Evolutionary conservation across 2,329 filamentous ascomycete species (phyloP), one percentile per base, ranked within the genome.

Genomic region (Chrysosporium keratinophilum): DNA sequence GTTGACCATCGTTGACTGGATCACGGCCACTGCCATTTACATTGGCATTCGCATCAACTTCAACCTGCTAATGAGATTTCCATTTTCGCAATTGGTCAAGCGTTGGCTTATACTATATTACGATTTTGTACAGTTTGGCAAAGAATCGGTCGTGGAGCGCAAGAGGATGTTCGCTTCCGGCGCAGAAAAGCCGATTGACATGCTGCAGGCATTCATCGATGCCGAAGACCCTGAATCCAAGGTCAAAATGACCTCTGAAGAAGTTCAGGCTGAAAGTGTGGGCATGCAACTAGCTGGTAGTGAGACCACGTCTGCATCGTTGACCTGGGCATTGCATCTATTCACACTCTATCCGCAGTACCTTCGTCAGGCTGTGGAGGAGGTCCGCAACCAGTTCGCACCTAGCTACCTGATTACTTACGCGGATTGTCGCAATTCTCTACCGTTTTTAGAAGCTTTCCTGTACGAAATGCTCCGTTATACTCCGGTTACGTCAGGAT

Each of bases 281-380:
- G 46, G 46, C 46, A 49, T 49, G 46, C 46, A 49, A 34, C 46
- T 49, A 19, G 46, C 46, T 2, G 46, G 46, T 31, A 49, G 46
- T 19, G 46, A 49, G 28, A 49, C 46, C 11, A 49, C 46, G 12
- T 34, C 46, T 34, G 46, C 46, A 49, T 49, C 46, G 12, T 34
- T 49, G 7, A 49, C 46, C 34, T 49, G 46, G 46, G 46, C 46
- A 14, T 23, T 49, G 33, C 46, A 49, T 20, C 28, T 49, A 7
- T 23, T 49, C 31, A 49, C 46, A 33, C 46, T 49, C 28, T 49
- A 49, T 34, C 46, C 46, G 23, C 28, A 49, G 28, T 19, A 28
- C 23, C 46, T 49, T 12, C n/a, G 34, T n/a, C 28, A 34, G 37
- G 46, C 46, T 14, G 20, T 34, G 46, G 17, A 33, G 6, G 46